phyloP scores from a whole-genome alignment of 1,284 basidiomycete genomes.

The Microbotryum silenes-acaulis region DNA sequence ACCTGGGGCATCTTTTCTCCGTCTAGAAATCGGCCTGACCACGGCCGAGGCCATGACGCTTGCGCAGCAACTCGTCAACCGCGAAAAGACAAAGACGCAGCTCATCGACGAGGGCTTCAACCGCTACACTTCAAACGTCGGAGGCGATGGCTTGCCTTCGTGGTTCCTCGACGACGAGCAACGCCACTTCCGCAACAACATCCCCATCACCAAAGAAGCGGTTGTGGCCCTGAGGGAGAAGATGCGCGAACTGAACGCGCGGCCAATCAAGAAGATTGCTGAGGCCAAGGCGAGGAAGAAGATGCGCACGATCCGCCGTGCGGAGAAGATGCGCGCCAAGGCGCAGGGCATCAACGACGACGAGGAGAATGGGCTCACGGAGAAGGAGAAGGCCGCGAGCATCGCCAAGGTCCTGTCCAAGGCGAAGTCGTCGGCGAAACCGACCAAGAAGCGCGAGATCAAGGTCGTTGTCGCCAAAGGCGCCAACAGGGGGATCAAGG shows the following conservation, averaged over 20 bases:
- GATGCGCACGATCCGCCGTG: constrained; percentile 69
- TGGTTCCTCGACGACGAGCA: constrained; percentile 99
- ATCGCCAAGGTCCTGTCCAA: constrained; percentile 80
- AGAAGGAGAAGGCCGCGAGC: constrained; percentile 87
- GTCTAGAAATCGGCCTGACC: constrained; percentile 68
- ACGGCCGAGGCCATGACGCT: constrained; percentile 89
- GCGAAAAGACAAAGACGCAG: constrained; percentile 76
- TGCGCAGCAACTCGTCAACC: constrained; percentile 87
- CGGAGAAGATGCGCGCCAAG: constrained; percentile 93
- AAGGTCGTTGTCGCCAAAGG: constrained; percentile 92
- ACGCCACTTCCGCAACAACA: constrained; percentile 86
- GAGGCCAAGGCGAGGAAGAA: constrained; percentile 99
- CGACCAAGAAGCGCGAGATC: constrained; percentile 57
- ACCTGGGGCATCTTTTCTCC: constrained; percentile 10
- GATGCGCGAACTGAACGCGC: constrained; percentile 87
- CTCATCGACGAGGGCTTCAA: constrained; percentile 94
- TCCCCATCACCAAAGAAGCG: constrained; percentile 96
- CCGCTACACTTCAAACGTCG: constrained; percentile 58
- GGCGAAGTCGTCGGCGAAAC: constrained; percentile 53
- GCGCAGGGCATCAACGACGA: constrained; percentile 87
- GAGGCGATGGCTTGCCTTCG: constrained; percentile 81
- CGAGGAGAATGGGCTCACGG: constrained; percentile 63
- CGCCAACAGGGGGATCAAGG: constrained; percentile 78
- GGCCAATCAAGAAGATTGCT: constrained; percentile 97
- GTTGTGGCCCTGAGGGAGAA: constrained; percentile 75